phyloP scores from a whole-genome alignment of 2,329 filamentous ascomycete species.

The Cladorrhinum sp. region DNA sequence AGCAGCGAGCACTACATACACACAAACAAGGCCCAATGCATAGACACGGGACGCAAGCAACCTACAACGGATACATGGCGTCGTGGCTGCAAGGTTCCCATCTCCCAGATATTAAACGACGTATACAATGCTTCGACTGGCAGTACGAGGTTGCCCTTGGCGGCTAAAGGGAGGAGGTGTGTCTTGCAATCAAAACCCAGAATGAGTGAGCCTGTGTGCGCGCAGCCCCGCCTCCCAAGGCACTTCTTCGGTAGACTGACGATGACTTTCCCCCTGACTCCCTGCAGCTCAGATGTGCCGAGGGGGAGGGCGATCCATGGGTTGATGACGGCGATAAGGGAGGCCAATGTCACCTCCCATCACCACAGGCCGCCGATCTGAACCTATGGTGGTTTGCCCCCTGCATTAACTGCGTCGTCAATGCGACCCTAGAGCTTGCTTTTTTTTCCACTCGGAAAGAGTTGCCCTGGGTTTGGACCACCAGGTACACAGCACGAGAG shows the following conservation, averaged over 20 bases:
- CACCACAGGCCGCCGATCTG: background rate
- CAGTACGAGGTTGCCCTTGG: constrained; percentile 1
- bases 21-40: background rate
- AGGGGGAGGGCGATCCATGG: background rate
- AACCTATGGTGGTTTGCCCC: background rate
- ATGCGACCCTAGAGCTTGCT: constrained; percentile 6
- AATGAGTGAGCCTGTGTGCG: constrained; percentile 11
- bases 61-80: background rate
- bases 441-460: background rate
- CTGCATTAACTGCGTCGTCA: background rate
- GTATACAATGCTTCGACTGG: background rate
- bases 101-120: background rate
- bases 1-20: background rate
- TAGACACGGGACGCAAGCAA: constrained; percentile 4
- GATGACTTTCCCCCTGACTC: background rate
- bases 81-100: background rate
- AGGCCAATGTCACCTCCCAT: constrained; percentile 4
- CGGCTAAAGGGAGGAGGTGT: constrained; percentile 23
- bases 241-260: background rate
- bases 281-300: constrained; percentile 4
- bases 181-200: constrained; percentile 19
- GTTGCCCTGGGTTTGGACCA: background rate
- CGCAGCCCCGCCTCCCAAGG: background rate
- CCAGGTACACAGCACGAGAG: background rate
- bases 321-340: background rate